Conservation (phyloP, 75 land plant species). For the Pinus albicaulis region DNA sequence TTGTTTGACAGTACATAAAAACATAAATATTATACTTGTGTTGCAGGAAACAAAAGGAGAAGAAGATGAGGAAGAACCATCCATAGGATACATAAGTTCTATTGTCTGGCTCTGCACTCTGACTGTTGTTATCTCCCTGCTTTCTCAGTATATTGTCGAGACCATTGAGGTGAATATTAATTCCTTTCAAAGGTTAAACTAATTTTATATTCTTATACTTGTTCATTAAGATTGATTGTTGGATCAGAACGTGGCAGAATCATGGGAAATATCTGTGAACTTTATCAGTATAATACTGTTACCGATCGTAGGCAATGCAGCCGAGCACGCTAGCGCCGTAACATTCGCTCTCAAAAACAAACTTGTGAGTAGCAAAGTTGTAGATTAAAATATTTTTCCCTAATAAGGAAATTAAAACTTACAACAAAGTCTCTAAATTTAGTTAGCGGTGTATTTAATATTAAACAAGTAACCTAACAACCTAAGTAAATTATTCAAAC, state of each 20-base stretch:
- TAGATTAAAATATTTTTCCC: slow-evolving; percentile 9
- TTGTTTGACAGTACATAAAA: neutral
- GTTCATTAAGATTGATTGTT: neutral
- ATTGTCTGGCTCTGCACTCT: slow-evolving; percentile 68
- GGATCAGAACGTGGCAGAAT: slow-evolving; percentile 37
- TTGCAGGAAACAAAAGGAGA: slow-evolving; percentile 26
- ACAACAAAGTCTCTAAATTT: too few species aligned
- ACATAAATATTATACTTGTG: neutral
- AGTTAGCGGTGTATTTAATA: too few species aligned
- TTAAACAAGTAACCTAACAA: too few species aligned
- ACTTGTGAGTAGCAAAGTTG: slow-evolving; percentile 38
- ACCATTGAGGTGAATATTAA: slow-evolving; percentile 67
- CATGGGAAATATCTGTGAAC: slow-evolving; percentile 41
- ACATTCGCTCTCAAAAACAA: slow-evolving; percentile 59
- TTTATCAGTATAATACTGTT: slow-evolving; percentile 53
- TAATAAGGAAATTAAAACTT: too few species aligned
- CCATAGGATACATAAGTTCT: slow-evolving; percentile 60
- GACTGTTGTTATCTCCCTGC: slow-evolving; percentile 70
- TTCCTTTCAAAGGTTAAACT: too few species aligned
- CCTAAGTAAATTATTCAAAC: too few species aligned
- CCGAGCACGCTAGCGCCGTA: slow-evolving; percentile 65
- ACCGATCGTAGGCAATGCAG: slow-evolving; percentile 64
- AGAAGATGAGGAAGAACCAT: slow-evolving; percentile 47
- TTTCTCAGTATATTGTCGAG: slow-evolving; percentile 78
- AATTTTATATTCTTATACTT: too few species aligned